phyloP scores from a whole-genome alignment of 495 filamentous ascomycete species.

The Penicillium roqueforti region DNA sequence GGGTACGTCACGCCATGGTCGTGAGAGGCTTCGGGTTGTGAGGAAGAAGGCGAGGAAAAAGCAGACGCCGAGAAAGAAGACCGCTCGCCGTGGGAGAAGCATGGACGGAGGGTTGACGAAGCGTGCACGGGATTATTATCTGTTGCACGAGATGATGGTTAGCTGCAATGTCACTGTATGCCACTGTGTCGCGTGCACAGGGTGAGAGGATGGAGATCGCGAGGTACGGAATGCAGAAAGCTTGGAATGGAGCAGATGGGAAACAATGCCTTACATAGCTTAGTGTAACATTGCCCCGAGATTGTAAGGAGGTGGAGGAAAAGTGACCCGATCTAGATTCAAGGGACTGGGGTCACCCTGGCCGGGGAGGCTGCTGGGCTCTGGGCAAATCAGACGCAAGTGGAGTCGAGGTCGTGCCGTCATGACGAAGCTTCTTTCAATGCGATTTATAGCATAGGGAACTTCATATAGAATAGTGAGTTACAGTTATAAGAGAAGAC shows the following conservation, averaged over 20 bases:
- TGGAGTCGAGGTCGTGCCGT: not conserved
- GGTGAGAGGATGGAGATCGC: not conserved
- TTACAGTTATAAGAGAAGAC: not conserved
- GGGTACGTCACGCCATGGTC: slow-evolving; percentile 33
- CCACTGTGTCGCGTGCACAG: not conserved
- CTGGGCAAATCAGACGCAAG: not conserved
- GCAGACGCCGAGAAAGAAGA: slow-evolving; percentile 36
- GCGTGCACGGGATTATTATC: slow-evolving; percentile 10
- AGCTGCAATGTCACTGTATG: not conserved
- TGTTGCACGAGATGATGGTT: slow-evolving; percentile 15
- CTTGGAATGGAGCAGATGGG: not conserved
- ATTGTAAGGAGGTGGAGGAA: not conserved
- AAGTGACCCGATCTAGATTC: not conserved
- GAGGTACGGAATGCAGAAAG: not conserved
- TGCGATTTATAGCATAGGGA: not conserved
- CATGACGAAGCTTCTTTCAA: slow-evolving; percentile 3
- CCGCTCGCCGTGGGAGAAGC: slow-evolving; percentile 36
- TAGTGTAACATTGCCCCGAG: slow-evolving; percentile 1
- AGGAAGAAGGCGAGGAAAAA: slow-evolving; percentile 32
- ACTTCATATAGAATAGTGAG: not conserved
- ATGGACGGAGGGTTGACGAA: slow-evolving; percentile 22
- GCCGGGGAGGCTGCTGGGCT: not conserved
- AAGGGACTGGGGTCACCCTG: not conserved
- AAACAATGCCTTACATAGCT: not conserved
- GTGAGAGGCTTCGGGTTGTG: slow-evolving; percentile 30